phyloP scores from a whole-genome alignment of 768 basidiomycete genomes.

The Pluteus cervinus region DNA sequence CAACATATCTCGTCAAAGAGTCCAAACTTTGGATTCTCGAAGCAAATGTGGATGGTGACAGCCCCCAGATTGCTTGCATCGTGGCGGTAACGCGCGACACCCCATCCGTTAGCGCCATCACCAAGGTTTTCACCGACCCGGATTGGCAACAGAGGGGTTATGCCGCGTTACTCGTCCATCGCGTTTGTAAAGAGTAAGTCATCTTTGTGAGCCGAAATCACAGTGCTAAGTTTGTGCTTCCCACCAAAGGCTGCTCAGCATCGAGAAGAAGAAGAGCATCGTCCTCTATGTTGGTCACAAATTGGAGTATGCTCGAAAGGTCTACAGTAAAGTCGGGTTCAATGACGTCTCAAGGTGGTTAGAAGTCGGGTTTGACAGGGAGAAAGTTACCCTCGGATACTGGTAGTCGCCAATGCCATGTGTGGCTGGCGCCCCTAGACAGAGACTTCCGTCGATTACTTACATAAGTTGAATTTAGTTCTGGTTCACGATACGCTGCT shows the following conservation, averaged over 20 bases:
- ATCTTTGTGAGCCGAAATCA: not conserved
- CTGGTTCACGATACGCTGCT: no score
- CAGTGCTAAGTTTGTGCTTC: not conserved
- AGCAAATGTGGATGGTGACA: slow-evolving; percentile 15
- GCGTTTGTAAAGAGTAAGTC: slow-evolving; percentile 36
- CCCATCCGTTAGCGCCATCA: slow-evolving; percentile 37
- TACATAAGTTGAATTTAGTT: no score
- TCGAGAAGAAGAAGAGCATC: slow-evolving; percentile 27
- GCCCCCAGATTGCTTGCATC: slow-evolving; percentile 37
- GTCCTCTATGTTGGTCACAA: slow-evolving; percentile 46
- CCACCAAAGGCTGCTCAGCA: slow-evolving; percentile 33
- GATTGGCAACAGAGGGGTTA: slow-evolving; percentile 35
- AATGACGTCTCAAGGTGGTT: slow-evolving; percentile 37
- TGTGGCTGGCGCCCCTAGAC: no score
- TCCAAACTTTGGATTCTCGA: slow-evolving; percentile 39
- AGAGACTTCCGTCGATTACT: no score
- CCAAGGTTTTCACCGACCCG: slow-evolving; percentile 46
- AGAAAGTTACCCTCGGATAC: no score
- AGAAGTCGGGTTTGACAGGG: slow-evolving; percentile 43
- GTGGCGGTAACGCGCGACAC: slow-evolving; percentile 44
- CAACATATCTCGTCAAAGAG: slow-evolving; percentile 27
- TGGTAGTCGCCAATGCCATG: no score
- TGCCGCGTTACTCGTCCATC: slow-evolving; percentile 40
- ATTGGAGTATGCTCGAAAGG: slow-evolving; percentile 31
- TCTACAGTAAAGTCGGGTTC: slow-evolving; percentile 47